Evolutionary conservation across 2,329 filamentous ascomycete genomes (phyloP).

Genomic region (Penicillium vulpinum): DNA sequence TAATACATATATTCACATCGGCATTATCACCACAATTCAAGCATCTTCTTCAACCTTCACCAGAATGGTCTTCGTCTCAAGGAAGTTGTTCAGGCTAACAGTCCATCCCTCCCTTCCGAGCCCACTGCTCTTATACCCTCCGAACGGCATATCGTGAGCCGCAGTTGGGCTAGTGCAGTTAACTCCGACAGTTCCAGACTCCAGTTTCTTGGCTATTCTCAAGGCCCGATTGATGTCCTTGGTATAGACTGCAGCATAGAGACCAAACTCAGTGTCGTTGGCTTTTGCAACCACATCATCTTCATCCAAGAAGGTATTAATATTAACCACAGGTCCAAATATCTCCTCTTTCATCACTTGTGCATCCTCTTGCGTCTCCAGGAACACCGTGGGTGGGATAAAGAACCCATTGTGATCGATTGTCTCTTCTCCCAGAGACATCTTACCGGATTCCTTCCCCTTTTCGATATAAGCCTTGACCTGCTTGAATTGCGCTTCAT

Average conservation of each 20-base stretch:
- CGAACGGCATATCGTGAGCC: conserved; percentile 43
- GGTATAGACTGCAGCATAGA: conserved; percentile 78
- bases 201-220: conserved; percentile 67
- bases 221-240: conserved; percentile 74
- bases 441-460: conserved; percentile 62
- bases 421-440: conserved; percentile 68
- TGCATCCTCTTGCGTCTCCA: conserved; percentile 68
- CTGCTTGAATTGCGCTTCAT: conserved; percentile 84
- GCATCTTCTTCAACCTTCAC: conserved; percentile 14
- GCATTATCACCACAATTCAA: background rate
- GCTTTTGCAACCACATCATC: conserved; percentile 67
- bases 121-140: conserved; percentile 26
- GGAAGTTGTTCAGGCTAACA: conserved; percentile 8
- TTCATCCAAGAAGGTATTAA: conserved; percentile 72
- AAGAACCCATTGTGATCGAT: conserved; percentile 71
- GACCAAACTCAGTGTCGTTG: conserved; percentile 70
- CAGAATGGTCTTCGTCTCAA: conserved; percentile 17
- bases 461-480: conserved; percentile 65
- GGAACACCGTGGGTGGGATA: conserved; percentile 83
- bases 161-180: conserved; percentile 68
- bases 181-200: conserved; percentile 64
- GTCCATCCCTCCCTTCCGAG: conserved; percentile 18
- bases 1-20: background rate
- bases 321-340: conserved; percentile 75
- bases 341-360: conserved; percentile 76